phyloP scores from a whole-genome alignment of 352 stramenopile genomes.

The Phytophthora hibernalis region DNA sequence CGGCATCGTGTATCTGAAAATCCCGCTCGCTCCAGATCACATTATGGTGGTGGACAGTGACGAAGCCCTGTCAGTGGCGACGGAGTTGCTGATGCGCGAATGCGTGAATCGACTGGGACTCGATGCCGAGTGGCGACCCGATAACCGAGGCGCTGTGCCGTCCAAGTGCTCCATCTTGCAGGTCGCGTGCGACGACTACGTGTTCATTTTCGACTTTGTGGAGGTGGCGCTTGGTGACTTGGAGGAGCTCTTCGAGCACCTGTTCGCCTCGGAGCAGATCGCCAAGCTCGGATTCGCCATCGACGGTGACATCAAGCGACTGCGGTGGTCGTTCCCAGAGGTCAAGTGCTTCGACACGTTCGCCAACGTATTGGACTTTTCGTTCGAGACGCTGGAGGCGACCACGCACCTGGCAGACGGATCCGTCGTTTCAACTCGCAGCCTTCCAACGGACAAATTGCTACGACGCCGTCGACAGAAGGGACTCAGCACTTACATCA shows the following conservation, averaged over 20 bases:
- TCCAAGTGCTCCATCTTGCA: slow-evolving; percentile 77
- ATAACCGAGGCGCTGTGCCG: slow-evolving; percentile 48
- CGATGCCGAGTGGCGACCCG: slow-evolving; percentile 78
- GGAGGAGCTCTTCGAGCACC: slow-evolving; percentile 67
- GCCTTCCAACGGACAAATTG: slow-evolving; percentile 15
- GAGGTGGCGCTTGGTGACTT: slow-evolving; percentile 62
- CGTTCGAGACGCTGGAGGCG: slow-evolving; percentile 44
- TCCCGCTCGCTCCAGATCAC: slow-evolving; percentile 49
- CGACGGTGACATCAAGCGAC: slow-evolving; percentile 66
- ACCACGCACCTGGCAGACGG: slow-evolving; percentile 39
- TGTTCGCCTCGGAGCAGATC: slow-evolving; percentile 60
- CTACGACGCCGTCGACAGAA: slow-evolving; percentile 51
- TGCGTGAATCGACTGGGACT: slow-evolving; percentile 52
- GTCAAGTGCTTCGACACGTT: slow-evolving; percentile 68
- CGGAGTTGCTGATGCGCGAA: slow-evolving; percentile 55
- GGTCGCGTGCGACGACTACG: slow-evolving; percentile 66
- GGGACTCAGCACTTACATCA: slow-evolving; percentile 62
- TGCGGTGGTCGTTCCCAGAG: slow-evolving; percentile 79
- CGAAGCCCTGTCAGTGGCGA: slow-evolving; percentile 54
- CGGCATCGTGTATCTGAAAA: slow-evolving; percentile 49
- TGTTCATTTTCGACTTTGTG: slow-evolving; percentile 77
- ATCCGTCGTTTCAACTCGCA: slow-evolving; percentile 22
- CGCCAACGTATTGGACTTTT: slow-evolving; percentile 71
- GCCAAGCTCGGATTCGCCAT: slow-evolving; percentile 75
- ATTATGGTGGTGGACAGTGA: slow-evolving; percentile 72